These are phyloP conservation scores for Ensete ventricosum DNA, from an alignment of 176 grass and related monocot species.

Conservation along the genomic window DNA sequence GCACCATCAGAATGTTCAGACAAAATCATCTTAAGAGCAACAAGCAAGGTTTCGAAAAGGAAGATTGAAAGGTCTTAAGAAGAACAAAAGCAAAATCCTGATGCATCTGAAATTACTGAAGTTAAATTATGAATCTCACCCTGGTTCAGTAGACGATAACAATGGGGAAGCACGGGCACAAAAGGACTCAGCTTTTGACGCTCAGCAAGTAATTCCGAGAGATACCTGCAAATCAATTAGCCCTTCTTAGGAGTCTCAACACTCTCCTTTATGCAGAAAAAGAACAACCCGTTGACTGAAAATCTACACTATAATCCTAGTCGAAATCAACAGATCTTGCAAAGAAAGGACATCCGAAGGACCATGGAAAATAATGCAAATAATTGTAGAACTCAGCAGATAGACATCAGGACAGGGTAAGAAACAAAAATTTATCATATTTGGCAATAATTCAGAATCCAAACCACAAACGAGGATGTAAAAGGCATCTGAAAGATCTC, in stretches of 20 bases:
- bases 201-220: conserved; percentile 76
- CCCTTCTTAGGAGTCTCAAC: background rate
- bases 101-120: background rate
- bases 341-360: conserved; percentile 9
- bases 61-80: background rate
- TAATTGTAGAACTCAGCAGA: background rate
- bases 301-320: background rate
- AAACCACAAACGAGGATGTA: background rate
- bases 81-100: background rate
- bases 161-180: conserved; percentile 63
- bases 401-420: background rate
- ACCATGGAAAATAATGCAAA: background rate
- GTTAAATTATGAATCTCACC: conserved; percentile 32
- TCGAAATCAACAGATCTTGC: background rate
- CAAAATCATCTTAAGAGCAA: background rate
- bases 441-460: background rate
- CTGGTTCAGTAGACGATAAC: conserved; percentile 77
- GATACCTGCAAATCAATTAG: conserved; percentile 52
- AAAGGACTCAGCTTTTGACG: conserved; percentile 86
- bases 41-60: background rate
- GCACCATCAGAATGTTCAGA: background rate
- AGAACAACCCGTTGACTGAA: background rate
- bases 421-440: background rate
- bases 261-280: background rate
- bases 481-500: background rate